Evolutionary conservation across 2,329 filamentous ascomycete species (phyloP).

Genomic region (Sporothrix brasiliensis): DNA sequence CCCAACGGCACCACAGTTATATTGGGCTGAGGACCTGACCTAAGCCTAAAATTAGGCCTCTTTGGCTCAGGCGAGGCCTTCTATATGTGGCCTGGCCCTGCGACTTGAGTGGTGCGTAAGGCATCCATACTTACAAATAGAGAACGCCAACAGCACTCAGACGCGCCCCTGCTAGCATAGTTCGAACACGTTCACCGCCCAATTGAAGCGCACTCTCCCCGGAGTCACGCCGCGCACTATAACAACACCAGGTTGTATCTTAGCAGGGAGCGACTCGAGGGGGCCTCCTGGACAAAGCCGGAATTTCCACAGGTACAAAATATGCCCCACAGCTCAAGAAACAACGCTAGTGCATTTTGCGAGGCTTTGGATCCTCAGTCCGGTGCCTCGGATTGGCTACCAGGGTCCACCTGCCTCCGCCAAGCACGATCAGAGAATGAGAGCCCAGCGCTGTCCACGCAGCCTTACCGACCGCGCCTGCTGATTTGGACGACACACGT

Average conservation of each 20-base stretch:
- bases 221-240: conserved; percentile 6
- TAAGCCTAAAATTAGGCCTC: background rate
- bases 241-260: background rate
- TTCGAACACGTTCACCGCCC: conserved; percentile 24
- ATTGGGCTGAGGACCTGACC: background rate
- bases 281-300: conserved; percentile 6
- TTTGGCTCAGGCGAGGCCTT: conserved; percentile 14
- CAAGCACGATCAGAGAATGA: conserved; percentile 20
- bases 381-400: conserved; percentile 34
- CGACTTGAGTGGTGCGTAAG: conserved; percentile 11
- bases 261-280: background rate
- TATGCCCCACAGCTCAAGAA: background rate
- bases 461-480: conserved; percentile 30
- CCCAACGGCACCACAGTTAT: background rate
- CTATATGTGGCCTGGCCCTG: background rate
- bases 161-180: conserved; percentile 7
- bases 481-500: conserved; percentile 4
- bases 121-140: conserved; percentile 26
- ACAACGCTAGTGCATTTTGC: conserved; percentile 29
- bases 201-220: conserved; percentile 14
- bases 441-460: conserved; percentile 23
- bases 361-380: conserved; percentile 31
- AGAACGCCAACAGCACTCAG: background rate
- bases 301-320: background rate
- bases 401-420: conserved; percentile 28